A percentile compares a stretch with the other conserved stretches of the same genome.
phyloP scores from a whole-genome alignment of 2,329 filamentous ascomycete species.

The Trichoderma sp. region DNA sequence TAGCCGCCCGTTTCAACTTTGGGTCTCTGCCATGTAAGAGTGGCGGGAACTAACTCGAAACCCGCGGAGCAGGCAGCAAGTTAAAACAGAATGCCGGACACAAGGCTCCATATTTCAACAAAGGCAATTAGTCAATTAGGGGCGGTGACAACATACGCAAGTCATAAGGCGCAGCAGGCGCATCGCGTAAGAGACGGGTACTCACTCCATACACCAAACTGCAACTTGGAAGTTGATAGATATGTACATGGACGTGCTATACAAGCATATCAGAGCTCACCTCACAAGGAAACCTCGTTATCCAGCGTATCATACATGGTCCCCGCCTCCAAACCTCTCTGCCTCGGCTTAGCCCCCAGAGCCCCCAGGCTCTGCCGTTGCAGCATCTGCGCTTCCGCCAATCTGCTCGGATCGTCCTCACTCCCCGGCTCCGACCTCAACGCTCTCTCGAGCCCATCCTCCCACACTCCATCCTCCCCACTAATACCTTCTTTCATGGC shows the following conservation, averaged over 20 bases:
- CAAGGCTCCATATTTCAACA: neutral
- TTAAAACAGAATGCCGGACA: neutral
- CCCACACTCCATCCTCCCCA: slow-evolving; percentile 22
- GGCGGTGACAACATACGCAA: neutral
- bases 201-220: neutral
- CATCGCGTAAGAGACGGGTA: neutral
- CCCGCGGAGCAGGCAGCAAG: slow-evolving; percentile 17
- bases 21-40: slow-evolving; percentile 5
- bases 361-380: slow-evolving; percentile 25
- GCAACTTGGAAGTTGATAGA: too few relatives aligned
- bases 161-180: neutral
- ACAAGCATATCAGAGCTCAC: neutral
- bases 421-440: slow-evolving; percentile 44
- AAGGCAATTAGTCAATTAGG: neutral
- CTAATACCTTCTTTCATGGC: slow-evolving; percentile 41
- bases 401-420: slow-evolving; percentile 45
- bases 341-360: slow-evolving; percentile 28
- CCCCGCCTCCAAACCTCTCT: slow-evolving; percentile 27
- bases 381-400: slow-evolving; percentile 44
- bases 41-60: neutral
- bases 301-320: slow-evolving; percentile 34
- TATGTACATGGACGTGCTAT: too few relatives aligned
- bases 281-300: slow-evolving; percentile 29
- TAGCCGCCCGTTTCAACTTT: slow-evolving; percentile 16
- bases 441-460: slow-evolving; percentile 38